Percentiles rank a stretch among this genome's conserved stretches.
These are phyloP conservation scores for Mucor racemosus DNA, from an alignment of 371 early-diverging fungal species.

Conservation along the genomic window DNA sequence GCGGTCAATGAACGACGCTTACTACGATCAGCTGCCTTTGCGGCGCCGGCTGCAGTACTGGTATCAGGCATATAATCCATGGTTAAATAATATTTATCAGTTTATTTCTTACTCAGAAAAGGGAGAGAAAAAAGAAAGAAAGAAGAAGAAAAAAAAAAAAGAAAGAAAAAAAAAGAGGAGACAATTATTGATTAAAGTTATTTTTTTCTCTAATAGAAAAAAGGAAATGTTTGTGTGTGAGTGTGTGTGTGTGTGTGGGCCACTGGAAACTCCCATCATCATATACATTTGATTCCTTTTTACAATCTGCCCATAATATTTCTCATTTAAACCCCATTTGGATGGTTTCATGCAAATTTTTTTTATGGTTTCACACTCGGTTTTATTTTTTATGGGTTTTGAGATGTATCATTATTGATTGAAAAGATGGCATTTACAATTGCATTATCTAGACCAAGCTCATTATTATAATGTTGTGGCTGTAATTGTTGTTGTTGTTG, in stretches of 20 bases:
- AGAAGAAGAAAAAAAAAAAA: not conserved
- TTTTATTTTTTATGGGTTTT: slow-evolving; percentile 19
- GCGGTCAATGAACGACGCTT: slow-evolving; percentile 38
- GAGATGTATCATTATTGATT: slow-evolving; percentile 28
- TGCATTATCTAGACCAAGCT: slow-evolving; percentile 51
- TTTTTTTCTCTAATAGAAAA: slow-evolving; percentile 12
- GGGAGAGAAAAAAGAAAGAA: not conserved
- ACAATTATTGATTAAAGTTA: slow-evolving; percentile 8
- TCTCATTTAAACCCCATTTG: slow-evolving; percentile 10
- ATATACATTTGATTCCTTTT: not conserved
- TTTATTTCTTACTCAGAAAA: not conserved
- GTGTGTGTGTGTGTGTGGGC: too few relatives aligned
- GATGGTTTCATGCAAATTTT: slow-evolving; percentile 21
- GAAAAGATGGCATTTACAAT: slow-evolving; percentile 56
- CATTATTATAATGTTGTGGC: slow-evolving; percentile 38
- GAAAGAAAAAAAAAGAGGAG: slow-evolving; percentile 14
- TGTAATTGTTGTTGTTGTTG: not conserved
- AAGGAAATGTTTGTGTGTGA: not conserved
- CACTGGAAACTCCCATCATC: slow-evolving; percentile 2
- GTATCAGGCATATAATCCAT: slow-evolving; percentile 41
- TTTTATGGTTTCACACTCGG: not conserved
- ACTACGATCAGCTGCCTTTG: slow-evolving; percentile 41
- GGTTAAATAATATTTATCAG: not conserved
- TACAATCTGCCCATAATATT: not conserved
- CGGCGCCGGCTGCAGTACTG: slow-evolving; percentile 49